Evolutionary conservation across 2,329 filamentous ascomycete species (phyloP), one percentile per base, ranked within the genome.

Genomic region (Colletotrichum echinochloae): DNA sequence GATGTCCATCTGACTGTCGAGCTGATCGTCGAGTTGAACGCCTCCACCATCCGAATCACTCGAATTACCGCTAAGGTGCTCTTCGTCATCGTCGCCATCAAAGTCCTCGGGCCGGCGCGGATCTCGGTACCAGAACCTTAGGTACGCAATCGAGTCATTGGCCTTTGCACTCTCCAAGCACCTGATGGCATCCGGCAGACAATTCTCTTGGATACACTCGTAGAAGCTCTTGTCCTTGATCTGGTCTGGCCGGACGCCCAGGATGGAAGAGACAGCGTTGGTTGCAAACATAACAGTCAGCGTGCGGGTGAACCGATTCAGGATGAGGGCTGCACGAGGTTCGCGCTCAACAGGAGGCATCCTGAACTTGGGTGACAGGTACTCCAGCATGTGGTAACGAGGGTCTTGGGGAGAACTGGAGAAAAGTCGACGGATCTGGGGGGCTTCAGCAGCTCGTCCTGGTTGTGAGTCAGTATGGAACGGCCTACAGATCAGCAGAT

Each of bases 131-230:
- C 90, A 93, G 79, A 97, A 97, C 23, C 94, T 91, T 70, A 97
- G 84, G 76, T 97, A 97, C 2, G 94, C 94, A 76, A 97, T 96
- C 2, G 94, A 97, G 78, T 97, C 93, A 75, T 97, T 97, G 35
- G 92, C 91, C 78, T 97, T 97, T 28, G 94, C 94, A 74, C 92
- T 92, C 79, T 97, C 94, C 39, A 97, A 81, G 75, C 92, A 95
- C 72, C 89, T 88, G 41, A 95, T 89, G 4, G 93, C 93, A 74
- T 96, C 92, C 11, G 88, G 83, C 35, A 96, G 83, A 74, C 93
- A 96, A 71, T 90, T 91, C 74, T 93, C 89, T 67, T 92, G 89
- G 60, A 97, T 96, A 77, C 92, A 95, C 75, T 94, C 92, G 79
- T 97, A 97, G 79, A 97, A 97, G 78, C 93, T 95, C 74, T 91